Conservation (phyloP, 108 stramenopile genomes). For the Discostella stelligeroides region DNA sequence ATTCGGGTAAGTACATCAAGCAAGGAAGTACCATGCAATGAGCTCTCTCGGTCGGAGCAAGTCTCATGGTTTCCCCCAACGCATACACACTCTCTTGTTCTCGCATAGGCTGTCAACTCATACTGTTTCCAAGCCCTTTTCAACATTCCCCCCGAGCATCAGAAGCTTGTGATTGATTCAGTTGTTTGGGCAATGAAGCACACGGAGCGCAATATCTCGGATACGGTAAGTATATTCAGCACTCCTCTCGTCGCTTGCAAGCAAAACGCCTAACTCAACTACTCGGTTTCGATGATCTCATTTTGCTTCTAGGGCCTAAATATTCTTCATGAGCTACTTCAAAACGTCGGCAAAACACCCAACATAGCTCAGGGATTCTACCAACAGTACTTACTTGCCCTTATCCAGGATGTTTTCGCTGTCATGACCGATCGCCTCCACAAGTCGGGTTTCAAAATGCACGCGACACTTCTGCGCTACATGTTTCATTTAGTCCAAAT, state of each 20-base stretch:
- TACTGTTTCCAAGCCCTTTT: conserved; percentile 97
- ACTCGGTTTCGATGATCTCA: neutral
- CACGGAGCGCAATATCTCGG: conserved; percentile 97
- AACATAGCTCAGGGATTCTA: conserved; percentile 96
- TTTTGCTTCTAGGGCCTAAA: conserved; percentile 78
- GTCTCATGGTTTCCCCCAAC: conserved; percentile 3
- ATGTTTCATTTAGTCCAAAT: conserved; percentile 96
- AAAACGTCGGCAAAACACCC: conserved; percentile 90
- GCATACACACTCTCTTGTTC: conserved; percentile 10
- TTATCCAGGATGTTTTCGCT: conserved; percentile 98
- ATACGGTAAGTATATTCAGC: conserved; percentile 69
- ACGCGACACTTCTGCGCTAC: conserved; percentile 93
- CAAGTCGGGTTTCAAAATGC: conserved; percentile 98
- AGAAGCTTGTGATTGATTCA: conserved; percentile 97
- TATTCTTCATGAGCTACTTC: conserved; percentile 91
- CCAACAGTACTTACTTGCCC: conserved; percentile 90
- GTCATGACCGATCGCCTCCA: conserved; percentile 99
- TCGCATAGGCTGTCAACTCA: conserved; percentile 70
- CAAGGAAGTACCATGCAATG: neutral
- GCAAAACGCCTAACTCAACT: neutral
- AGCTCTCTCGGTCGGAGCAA: neutral
- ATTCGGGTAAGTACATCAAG: conserved; percentile 62
- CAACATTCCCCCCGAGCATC: conserved; percentile 94
- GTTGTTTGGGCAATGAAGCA: conserved; percentile 99
- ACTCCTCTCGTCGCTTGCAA: neutral